A percentile compares a stretch with the other conserved stretches of the same genome.
These are phyloP conservation scores for Elsinoe ampelina DNA, from an alignment of 2,329 filamentous ascomycete species.

Conservation along the genomic window DNA sequence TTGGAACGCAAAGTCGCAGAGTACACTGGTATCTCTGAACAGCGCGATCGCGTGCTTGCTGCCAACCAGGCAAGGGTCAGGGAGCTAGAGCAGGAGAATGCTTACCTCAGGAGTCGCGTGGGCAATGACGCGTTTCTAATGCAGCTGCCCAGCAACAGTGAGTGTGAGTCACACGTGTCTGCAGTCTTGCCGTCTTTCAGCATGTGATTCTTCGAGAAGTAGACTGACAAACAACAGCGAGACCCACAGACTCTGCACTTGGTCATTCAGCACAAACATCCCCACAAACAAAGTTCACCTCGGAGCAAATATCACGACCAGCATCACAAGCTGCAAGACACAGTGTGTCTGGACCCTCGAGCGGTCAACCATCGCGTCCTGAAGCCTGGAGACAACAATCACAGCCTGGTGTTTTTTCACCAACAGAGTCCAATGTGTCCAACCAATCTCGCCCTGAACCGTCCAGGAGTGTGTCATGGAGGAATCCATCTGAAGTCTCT, in stretches of 20 bases:
- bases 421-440: background rate
- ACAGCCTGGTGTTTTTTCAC: conserved; percentile 5
- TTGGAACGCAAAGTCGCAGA: conserved; percentile 48
- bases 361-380: background rate
- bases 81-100: conserved; percentile 47
- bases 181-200: background rate
- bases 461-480: background rate
- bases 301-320: conserved; percentile 5
- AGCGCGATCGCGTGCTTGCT: conserved; percentile 37
- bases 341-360: conserved; percentile 3
- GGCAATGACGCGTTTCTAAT: conserved; percentile 32
- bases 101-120: conserved; percentile 42
- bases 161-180: conserved; percentile 1
- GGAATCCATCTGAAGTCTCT: conserved; percentile 4
- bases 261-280: conserved; percentile 11
- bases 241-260: conserved; percentile 5
- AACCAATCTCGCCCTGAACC: conserved; percentile 1
- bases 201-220: background rate
- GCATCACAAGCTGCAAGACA: conserved; percentile 3
- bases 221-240: background rate
- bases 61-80: conserved; percentile 45
- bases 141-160: conserved; percentile 10
- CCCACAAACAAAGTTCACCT: conserved; percentile 1
- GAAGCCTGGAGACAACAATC: conserved; percentile 10
- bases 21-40: conserved; percentile 40